Percentiles rank a stretch among this genome's conserved stretches.
Evolutionary conservation across 108 stramenopile species (phyloP).

Genomic region (Epithemia pelagica): DNA sequence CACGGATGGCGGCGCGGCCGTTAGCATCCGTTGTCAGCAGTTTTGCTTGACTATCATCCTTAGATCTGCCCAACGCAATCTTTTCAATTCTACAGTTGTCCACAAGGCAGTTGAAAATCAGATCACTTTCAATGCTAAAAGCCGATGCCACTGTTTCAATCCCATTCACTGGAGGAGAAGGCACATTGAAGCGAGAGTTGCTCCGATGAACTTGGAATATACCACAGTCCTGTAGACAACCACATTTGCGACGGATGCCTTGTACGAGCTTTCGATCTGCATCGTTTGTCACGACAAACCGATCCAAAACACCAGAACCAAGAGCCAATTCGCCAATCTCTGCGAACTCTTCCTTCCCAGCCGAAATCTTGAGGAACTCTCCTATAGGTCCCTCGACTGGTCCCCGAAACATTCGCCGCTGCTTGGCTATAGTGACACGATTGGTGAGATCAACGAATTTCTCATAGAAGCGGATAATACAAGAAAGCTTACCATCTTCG

Average conservation of each 20-base stretch:
- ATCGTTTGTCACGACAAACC: slow-evolving; percentile 67
- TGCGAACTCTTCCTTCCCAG: slow-evolving; percentile 74
- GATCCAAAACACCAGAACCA: slow-evolving; percentile 43
- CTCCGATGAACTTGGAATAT: slow-evolving; percentile 29
- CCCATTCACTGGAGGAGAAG: slow-evolving; percentile 48
- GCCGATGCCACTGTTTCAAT: slow-evolving; percentile 65
- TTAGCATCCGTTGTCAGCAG: slow-evolving; percentile 36
- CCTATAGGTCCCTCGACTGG: slow-evolving; percentile 77
- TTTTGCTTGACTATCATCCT: slow-evolving; percentile 44
- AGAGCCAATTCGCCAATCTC: slow-evolving; percentile 60
- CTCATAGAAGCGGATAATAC: too few relatives aligned
- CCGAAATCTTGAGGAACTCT: slow-evolving; percentile 60
- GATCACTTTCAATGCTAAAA: slow-evolving; percentile 51
- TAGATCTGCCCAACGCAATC: slow-evolving; percentile 46
- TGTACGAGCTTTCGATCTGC: slow-evolving; percentile 50
- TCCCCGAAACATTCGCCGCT: slow-evolving; percentile 48
- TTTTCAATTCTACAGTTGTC: slow-evolving; percentile 62
- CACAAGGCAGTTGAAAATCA: slow-evolving; percentile 78
- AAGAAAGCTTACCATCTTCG: not conserved
- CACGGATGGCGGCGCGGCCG: slow-evolving; percentile 38
- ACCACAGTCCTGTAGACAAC: slow-evolving; percentile 64
- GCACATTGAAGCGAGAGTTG: slow-evolving; percentile 43
- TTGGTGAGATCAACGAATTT: too few relatives aligned
- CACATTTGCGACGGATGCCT: slow-evolving; percentile 38
- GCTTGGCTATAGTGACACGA: too few relatives aligned